Conservation (phyloP, 1,284 basidiomycete genomes). For the Moniliophthora roreri region DNA sequence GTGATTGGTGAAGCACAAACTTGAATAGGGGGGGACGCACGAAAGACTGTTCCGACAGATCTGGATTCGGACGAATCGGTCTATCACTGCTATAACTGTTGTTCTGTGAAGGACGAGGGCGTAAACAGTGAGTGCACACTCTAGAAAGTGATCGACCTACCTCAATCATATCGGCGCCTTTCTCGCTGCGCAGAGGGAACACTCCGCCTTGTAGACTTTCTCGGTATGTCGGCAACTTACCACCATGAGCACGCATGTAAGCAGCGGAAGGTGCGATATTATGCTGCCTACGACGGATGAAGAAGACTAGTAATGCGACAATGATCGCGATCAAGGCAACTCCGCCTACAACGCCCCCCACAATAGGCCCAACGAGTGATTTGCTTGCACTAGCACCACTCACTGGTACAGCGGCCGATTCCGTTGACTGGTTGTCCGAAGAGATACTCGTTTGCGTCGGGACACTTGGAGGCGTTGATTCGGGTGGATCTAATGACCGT, state of each 20-base stretch:
- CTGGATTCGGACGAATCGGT: not conserved
- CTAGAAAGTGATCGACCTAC: not conserved
- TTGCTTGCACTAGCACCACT: not conserved
- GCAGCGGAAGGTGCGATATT: constrained; percentile 29
- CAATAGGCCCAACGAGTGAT: constrained; percentile 13
- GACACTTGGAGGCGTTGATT: too few species aligned
- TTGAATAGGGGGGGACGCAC: not conserved
- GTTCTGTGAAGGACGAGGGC: not conserved
- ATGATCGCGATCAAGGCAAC: constrained; percentile 19
- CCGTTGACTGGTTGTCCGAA: too few species aligned
- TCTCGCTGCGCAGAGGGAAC: not conserved
- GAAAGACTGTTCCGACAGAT: not conserved
- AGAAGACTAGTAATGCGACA: constrained; percentile 16
- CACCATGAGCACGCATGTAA: constrained; percentile 18
- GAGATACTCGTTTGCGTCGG: too few species aligned
- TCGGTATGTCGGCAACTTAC: constrained; percentile 17
- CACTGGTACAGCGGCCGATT: not conserved
- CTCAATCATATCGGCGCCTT: constrained; percentile 1
- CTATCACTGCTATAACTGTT: too few species aligned
- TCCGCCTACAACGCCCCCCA: constrained; percentile 26
- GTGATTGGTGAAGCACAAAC: too few species aligned
- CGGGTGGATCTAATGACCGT: too few species aligned
- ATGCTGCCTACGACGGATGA: constrained; percentile 24
- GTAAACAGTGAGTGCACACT: not conserved
- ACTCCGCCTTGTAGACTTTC: not conserved